A percentile compares a stretch with the other conserved stretches of the same genome.
phyloP scores from a whole-genome alignment of 345 rosid genomes.

The Aquilaria yunnanensis region DNA sequence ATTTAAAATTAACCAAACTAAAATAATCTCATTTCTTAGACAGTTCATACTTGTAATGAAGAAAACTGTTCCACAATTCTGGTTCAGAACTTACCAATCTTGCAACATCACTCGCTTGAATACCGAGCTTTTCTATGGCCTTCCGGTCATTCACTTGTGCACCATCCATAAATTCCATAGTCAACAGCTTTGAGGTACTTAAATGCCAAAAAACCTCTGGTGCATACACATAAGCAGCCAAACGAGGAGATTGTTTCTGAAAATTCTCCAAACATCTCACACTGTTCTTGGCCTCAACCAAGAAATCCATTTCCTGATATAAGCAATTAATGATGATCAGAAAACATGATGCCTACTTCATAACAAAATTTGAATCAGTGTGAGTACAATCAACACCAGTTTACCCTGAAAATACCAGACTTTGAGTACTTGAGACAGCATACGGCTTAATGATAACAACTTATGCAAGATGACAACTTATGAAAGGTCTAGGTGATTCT shows the following conservation, averaged over 20 bases:
- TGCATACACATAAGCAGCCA: conserved; percentile 76
- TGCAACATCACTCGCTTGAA: conserved; percentile 71
- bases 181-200: conserved; percentile 79
- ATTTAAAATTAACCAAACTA: no score
- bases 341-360: background rate
- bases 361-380: no score
- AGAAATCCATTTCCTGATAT: conserved; percentile 82
- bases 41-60: background rate
- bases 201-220: conserved; percentile 79
- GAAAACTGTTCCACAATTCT: conserved; percentile 7
- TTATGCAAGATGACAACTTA: no score
- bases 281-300: conserved; percentile 85
- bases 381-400: no score
- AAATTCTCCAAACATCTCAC: conserved; percentile 88
- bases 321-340: conserved; percentile 9
- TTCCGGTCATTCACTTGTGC: conserved; percentile 76
- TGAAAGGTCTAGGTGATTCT: no score
- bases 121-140: conserved; percentile 61
- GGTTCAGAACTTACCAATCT: conserved; percentile 54
- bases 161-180: conserved; percentile 96
- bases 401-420: no score
- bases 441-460: no score
- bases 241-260: conserved; percentile 78
- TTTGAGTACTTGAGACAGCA: no score
- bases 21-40: no score